These are phyloP conservation scores for Malus hybrid DNA, from an alignment of 331 rosid species.

Conservation along the genomic window DNA sequence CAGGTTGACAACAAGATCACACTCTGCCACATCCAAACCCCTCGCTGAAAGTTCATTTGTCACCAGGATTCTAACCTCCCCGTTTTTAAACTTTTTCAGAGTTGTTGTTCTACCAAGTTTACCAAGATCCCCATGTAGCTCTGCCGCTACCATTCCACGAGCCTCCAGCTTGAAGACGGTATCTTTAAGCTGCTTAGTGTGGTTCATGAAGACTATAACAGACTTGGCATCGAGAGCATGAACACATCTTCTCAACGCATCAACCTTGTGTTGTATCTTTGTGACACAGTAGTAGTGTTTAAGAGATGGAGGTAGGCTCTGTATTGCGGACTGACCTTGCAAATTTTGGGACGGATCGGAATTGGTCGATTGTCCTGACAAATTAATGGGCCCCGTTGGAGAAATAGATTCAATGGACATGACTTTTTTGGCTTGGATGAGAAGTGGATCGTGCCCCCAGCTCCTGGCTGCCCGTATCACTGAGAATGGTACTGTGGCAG, in stretches of 20 bases:
- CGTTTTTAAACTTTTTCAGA: conserved; percentile 74
- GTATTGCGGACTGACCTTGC: conserved; percentile 43
- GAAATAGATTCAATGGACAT: conserved; percentile 47
- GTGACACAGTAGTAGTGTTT: conserved; percentile 72
- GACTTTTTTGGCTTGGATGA: conserved; percentile 76
- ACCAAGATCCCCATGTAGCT: conserved; percentile 95
- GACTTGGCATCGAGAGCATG: conserved; percentile 88
- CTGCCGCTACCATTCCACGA: conserved; percentile 71
- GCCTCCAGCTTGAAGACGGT: conserved; percentile 89
- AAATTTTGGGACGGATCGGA: conserved; percentile 17
- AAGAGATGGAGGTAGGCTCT: conserved; percentile 77
- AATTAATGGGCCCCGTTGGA: conserved; percentile 41
- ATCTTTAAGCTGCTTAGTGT: conserved; percentile 82
- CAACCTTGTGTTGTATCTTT: conserved; percentile 85
- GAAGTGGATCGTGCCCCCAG: conserved; percentile 79
- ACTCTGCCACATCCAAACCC: conserved; percentile 91
- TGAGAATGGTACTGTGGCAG: conserved; percentile 90
- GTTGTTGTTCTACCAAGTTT: conserved; percentile 86
- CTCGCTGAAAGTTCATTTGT: conserved; percentile 91
- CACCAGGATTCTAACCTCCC: conserved; percentile 73
- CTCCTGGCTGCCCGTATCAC: conserved; percentile 87
- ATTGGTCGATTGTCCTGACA: conserved; percentile 24
- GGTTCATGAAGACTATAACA: conserved; percentile 93
- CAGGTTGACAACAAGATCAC: conserved; percentile 92
- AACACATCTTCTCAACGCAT: conserved; percentile 71